Evolutionary conservation across 306 rosid genomes (phyloP).

Genomic region (Vigna radiata): DNA sequence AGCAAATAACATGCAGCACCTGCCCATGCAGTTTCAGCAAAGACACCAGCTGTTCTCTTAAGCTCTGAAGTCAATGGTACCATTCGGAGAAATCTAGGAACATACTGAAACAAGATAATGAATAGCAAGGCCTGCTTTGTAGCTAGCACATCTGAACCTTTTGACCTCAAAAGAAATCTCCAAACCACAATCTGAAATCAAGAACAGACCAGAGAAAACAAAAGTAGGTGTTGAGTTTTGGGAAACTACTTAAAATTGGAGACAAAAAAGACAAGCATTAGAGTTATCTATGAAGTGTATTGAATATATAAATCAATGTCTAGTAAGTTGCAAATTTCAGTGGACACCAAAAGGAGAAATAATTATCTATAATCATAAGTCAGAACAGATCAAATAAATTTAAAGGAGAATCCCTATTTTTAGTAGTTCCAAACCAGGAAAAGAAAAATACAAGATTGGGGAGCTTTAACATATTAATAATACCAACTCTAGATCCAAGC

Average conservation of each 20-base stretch:
- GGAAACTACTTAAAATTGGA: constrained; percentile 33
- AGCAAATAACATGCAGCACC: constrained; percentile 97
- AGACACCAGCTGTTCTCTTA: constrained; percentile 94
- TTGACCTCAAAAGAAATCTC: constrained; percentile 86
- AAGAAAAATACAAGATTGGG: constrained; percentile 11
- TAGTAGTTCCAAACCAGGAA: constrained; percentile 14
- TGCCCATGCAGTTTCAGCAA: constrained; percentile 99
- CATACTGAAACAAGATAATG: constrained; percentile 84
- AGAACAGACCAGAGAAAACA: constrained; percentile 35
- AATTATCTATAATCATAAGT: constrained; percentile 6
- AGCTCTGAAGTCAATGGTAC: constrained; percentile 89
- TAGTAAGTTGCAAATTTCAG: constrained; percentile 15
- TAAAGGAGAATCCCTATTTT: constrained; percentile 9
- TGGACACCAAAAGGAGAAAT: constrained; percentile 25
- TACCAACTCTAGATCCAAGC: constrained; percentile 12
- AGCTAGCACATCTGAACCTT: constrained; percentile 80
- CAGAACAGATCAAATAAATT: constrained; percentile 10
- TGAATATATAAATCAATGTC: constrained; percentile 22
- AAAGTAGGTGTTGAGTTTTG: constrained; percentile 22
- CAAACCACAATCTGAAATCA: constrained; percentile 84
- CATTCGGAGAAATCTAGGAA: constrained; percentile 86
- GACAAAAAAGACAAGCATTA: constrained; percentile 8
- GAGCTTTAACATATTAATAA: constrained; percentile 9
- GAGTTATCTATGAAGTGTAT: not conserved
- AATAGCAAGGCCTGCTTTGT: constrained; percentile 89